Base-by-base conservation (phyloP, 352 stramenopile genomes). In the Pythium pyrilobum region DNA sequence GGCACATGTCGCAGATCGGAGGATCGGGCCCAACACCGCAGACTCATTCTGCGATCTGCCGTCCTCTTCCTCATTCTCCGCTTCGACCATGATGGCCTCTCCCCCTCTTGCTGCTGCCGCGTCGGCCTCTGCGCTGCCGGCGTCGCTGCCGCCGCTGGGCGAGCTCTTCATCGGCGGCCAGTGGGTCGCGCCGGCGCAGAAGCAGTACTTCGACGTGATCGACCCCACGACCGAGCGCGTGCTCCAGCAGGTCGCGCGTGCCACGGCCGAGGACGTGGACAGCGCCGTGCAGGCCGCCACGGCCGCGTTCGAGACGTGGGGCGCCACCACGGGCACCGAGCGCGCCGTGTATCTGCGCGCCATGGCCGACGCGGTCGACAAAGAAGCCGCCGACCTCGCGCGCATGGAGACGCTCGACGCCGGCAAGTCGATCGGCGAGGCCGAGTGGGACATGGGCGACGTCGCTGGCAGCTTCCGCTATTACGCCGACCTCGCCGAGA, bases 361-460 rank as follows among this genome's bases (percentile, higher is more conserved):
- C 4, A 80, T 85, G 72, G 67, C 68, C 2, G 66, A 72, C 37
- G 57, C 52, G 11, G 52, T 85, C 18, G 65, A 77, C 23, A 61
- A 67, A 29, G 31, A 69, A 12, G 66, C 72, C 21, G 52, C 67
- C 20, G 63, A 62, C 10, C 46, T 90, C 5, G 75, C 67, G 40
- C 59, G 61, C 11, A 59, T 91, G n/a, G 80, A 88, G 63, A 87
- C 80, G 27, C 25, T 87, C 24, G 75, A 91, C 57, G 68, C 64
- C 39, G 80, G 80, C 60, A 91, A 91, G 56, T 71, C 77, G 9
- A 44, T 87, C 12, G 37, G 67, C 2, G 77, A 91, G 42, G 65
- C 76, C 12, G 68, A 72, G 49, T 87, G 77, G 77, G 77, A 89
- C 51, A 81, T 91, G 45, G 76, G 85, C 48, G 75, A 89, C 42